Base-by-base conservation (phyloP, 306 rosid species). In the Acmispon strigosus region DNA sequence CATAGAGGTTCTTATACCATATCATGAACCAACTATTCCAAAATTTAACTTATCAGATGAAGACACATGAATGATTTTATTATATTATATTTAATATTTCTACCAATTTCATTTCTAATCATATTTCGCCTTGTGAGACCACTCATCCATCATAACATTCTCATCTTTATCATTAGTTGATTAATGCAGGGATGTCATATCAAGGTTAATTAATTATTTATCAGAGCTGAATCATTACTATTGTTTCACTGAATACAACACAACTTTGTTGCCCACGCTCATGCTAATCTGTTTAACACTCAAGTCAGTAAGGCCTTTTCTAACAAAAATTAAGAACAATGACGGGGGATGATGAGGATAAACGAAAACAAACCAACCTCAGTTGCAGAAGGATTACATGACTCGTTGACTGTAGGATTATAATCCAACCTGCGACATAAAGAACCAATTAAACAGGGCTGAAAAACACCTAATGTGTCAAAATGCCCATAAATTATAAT, bases 351-450 rank as follows among this genome's bases (percentile, higher is more conserved):
- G 27, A 74, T 36, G 49, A 54, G 45, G 18, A 37, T 36, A 13
- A 68, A 54, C 45, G 50, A 61, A 55, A 73, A 27, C 18, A 17
- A 69, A 73, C 86, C 54, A 59, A 92, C 97, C 97, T 84, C 62
- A 12, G 67, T 59, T 66, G 62, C 60, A 62, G 76, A 47, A 3
- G 76, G 74, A 34, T 48, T 76, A 60, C 42, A 64, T 6, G 83
- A 68, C 73, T 83, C 87, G 29, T 61, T 72, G 55, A 51, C 69
- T 5, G 24, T 64, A 59, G 71, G 77, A 72, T 76, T 80, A 70
- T 47, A 22, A 56, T 80, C 87, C 70, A 81, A 42, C 86, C 96
- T 91, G 84, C 80, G 84, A 80, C 34, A 76, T 44, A 72, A 81
- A 64, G 56, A 75, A 67, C 44, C 73, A 50, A 56, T 52, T 53